Conservation (phyloP, 2,329 filamentous ascomycete species). For the Calonectria ilicicola region DNA sequence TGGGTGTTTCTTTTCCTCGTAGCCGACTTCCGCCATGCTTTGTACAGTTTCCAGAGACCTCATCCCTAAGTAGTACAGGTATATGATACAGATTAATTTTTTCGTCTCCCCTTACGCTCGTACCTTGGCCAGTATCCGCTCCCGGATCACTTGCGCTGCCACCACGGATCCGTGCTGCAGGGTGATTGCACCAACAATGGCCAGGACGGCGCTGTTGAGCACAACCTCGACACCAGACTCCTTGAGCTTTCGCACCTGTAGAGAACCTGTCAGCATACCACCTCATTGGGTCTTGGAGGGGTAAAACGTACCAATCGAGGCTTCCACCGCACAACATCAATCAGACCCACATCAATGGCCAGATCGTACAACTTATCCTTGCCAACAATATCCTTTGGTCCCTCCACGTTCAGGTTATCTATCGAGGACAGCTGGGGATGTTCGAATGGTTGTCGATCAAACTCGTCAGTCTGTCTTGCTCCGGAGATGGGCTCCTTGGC, state of each 20-base stretch:
- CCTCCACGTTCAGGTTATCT: conserved; percentile 74
- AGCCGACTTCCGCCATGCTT: conserved; percentile 36
- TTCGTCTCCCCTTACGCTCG: conserved; percentile 20
- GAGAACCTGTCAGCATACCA: conserved; percentile 18
- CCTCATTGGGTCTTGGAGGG: background rate
- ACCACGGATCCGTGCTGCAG: conserved; percentile 86
- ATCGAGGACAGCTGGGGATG: conserved; percentile 80
- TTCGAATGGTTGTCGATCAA: conserved; percentile 73
- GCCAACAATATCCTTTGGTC: conserved; percentile 71
- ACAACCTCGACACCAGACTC: conserved; percentile 81
- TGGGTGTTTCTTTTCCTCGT: conserved; percentile 28
- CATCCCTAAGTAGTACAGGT: conserved; percentile 44
- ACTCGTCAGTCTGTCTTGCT: conserved; percentile 54
- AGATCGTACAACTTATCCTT: conserved; percentile 76
- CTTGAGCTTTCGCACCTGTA: conserved; percentile 73
- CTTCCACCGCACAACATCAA: conserved; percentile 87
- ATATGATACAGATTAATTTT: conserved; percentile 45
- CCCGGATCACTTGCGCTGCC: conserved; percentile 79
- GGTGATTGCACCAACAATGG: conserved; percentile 89
- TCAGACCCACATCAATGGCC: conserved; percentile 77
- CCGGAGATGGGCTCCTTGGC: conserved; percentile 45
- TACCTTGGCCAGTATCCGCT: conserved; percentile 73
- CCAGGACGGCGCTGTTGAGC: conserved; percentile 81
- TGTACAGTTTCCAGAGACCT: conserved; percentile 42
- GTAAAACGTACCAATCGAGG: conserved; percentile 77